These are phyloP conservation scores for Planoprotostelium fungivorum DNA, from an alignment of 78 protist species.

Conservation along the genomic window DNA sequence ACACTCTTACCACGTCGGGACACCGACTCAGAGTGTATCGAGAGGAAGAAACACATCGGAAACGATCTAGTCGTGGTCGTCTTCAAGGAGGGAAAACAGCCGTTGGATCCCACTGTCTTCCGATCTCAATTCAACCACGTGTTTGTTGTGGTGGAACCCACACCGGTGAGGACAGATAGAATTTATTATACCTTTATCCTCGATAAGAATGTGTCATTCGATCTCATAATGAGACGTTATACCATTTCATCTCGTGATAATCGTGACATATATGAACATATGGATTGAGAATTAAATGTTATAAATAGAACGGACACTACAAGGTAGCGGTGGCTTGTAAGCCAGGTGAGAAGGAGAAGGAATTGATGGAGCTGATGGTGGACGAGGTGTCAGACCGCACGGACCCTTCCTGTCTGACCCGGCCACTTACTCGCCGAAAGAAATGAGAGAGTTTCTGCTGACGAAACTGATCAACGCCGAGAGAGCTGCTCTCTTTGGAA, in stretches of 20 bases:
- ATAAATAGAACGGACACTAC: neutral
- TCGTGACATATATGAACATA: too few relatives aligned
- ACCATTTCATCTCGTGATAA: too few relatives aligned
- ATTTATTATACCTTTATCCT: too few relatives aligned
- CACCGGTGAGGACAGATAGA: too few relatives aligned
- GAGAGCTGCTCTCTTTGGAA: slow-evolving; percentile 13
- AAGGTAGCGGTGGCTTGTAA: neutral
- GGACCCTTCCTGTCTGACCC: neutral
- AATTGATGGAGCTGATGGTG: too few relatives aligned
- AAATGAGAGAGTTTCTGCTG: slow-evolving; percentile 26
- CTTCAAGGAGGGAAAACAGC: slow-evolving; percentile 46
- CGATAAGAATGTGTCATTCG: too few relatives aligned
- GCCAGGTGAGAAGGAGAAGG: too few relatives aligned
- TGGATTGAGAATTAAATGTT: too few relatives aligned
- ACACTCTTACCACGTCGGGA: slow-evolving; percentile 42
- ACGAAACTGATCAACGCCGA: slow-evolving; percentile 49
- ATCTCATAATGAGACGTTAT: too few relatives aligned
- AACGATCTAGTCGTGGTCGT: slow-evolving; percentile 68
- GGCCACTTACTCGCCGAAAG: slow-evolving; percentile 4
- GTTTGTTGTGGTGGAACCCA: slow-evolving; percentile 31
- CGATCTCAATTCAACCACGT: slow-evolving; percentile 69
- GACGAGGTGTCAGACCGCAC: neutral
- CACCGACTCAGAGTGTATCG: slow-evolving; percentile 37
- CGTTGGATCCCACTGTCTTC: slow-evolving; percentile 33
- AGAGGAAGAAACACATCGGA: slow-evolving; percentile 71